Conservation (phyloP, 139 green algal species). For the Desmodesmus armatus region DNA sequence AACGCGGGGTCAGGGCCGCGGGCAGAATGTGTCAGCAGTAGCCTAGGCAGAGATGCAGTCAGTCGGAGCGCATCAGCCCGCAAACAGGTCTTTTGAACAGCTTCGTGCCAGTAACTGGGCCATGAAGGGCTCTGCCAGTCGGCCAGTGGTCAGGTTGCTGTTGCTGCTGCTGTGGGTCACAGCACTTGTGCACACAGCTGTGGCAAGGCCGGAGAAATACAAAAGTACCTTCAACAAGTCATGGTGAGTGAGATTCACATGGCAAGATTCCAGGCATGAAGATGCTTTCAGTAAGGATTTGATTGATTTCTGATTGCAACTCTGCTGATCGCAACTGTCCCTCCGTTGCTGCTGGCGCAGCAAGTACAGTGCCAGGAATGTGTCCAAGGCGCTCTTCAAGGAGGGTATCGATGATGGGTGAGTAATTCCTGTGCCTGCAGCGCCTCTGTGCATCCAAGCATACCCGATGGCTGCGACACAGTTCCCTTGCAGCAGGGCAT, state of each 20-base stretch:
- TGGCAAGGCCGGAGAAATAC: not conserved
- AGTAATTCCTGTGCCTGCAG: not conserved
- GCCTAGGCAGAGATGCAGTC: too few species aligned
- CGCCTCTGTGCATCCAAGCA: not conserved
- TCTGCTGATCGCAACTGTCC: too few species aligned
- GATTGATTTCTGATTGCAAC: too few species aligned
- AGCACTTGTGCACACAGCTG: not conserved
- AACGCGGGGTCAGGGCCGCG: too few species aligned
- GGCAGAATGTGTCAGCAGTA: too few species aligned
- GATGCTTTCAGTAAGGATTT: too few species aligned
- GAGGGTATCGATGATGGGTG: not conserved
- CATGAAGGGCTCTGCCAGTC: too few species aligned
- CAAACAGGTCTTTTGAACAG: too few species aligned
- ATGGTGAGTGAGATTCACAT: conserved; percentile 18
- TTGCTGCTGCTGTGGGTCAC: not conserved
- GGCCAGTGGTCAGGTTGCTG: not conserved
- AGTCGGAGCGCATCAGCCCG: too few species aligned
- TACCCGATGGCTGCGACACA: not conserved
- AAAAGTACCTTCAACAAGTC: conserved; percentile 43
- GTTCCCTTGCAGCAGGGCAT: not conserved
- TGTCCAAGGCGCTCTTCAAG: not conserved
- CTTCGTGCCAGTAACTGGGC: too few species aligned
- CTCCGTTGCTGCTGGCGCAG: too few species aligned
- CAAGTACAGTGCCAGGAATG: not conserved
- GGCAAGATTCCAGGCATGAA: not conserved